These are phyloP conservation scores for Microdochium nivale DNA, from an alignment of 2,329 filamentous ascomycete genomes.

Conservation along the genomic window DNA sequence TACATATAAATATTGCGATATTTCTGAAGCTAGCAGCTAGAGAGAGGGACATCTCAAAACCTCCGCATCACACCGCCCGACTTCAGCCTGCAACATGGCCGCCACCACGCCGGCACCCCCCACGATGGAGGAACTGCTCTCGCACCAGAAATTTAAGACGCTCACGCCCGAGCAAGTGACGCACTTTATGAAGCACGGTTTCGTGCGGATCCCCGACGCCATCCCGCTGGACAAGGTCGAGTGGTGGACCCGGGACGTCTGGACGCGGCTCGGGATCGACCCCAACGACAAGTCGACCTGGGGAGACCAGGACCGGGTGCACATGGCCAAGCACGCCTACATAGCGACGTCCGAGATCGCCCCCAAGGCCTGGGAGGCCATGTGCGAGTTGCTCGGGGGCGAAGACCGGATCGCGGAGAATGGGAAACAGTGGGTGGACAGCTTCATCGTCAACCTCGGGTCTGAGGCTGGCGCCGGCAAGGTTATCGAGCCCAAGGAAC, in stretches of 20 bases:
- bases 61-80: too few species aligned
- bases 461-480: constrained; percentile 30
- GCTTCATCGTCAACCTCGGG: constrained; percentile 48
- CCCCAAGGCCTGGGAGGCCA: constrained; percentile 43
- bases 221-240: neutral
- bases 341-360: constrained; percentile 34
- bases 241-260: neutral
- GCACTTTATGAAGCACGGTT: neutral
- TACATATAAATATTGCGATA: too few species aligned
- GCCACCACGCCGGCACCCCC: neutral
- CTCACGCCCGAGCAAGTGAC: neutral
- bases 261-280: constrained; percentile 33
- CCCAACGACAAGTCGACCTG: constrained; percentile 43
- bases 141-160: neutral
- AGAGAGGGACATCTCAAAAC: too few species aligned
- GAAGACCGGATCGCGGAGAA: constrained; percentile 29
- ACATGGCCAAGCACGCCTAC: constrained; percentile 39
- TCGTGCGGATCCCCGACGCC: neutral
- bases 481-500: constrained; percentile 29
- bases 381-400: constrained; percentile 42
- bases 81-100: too few species aligned
- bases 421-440: constrained; percentile 38
- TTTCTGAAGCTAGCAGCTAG: too few species aligned
- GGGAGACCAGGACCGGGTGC: constrained; percentile 35
- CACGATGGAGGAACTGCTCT: neutral